Base-by-base conservation (phyloP, 2,329 filamentous ascomycete genomes). In the Cyclaneusma minus region DNA sequence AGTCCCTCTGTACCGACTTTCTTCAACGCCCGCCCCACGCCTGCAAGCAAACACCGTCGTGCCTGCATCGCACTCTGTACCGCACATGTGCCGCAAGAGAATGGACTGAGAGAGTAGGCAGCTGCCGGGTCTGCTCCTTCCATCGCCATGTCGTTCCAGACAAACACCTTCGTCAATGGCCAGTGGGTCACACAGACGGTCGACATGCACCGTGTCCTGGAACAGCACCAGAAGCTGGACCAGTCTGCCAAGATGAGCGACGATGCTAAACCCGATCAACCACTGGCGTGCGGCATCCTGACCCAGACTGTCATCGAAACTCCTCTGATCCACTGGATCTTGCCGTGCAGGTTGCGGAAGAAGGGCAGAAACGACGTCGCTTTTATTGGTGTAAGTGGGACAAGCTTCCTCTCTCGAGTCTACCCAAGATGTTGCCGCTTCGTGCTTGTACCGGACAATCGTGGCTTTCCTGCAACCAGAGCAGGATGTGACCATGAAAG, bases 261-360 rank as follows among this genome's bases (percentile, higher is more conserved):
- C 44, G 16, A 45, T 41, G 12, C 48, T 40, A 16, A 45, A 35
- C 26, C 42, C 13, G 30, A 36, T 26, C 50, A 42, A 29, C 52
- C 56, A 16, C 69, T 76, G 5, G 53, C 50, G 12, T 65, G 74
- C 32, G 89, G 83, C 4, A 45, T 95, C 16, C 59, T 95, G 23
- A 82, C 82, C 1, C 73, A 68, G 42, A 93, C 85, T 0, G 48
- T 92, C 16, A 58, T 87, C 26, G 66, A 73, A 28, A 91, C 80
- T 35, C 79, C 85, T 2, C 58, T 78, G 18, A 64, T 77, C 29
- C 75, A 76, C 43, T 78, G 68, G 58, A 76, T 94, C 22, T 56
- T 93, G 9, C 80, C 84, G 8, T 81, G 75, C n/a, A 69, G 75
- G 32, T 58, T 95, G 32, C 67, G 85, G 31, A 73, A 73, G 29